These are phyloP conservation scores for Silene uniflora DNA, from an alignment of 148 eudicot species.

Conservation along the genomic window DNA sequence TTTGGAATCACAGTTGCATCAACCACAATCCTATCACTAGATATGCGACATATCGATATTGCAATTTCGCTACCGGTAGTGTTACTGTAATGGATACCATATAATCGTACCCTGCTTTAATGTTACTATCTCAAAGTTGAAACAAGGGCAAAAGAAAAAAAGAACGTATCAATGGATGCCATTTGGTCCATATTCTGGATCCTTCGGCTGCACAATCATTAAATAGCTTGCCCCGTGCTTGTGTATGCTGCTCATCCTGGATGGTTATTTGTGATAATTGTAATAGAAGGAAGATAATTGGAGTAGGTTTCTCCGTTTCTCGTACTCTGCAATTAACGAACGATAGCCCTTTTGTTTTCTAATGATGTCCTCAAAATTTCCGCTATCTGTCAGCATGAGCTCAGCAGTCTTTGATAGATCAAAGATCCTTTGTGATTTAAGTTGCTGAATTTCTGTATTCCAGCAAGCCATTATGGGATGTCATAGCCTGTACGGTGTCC, in stretches of 20 bases:
- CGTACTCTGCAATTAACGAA: not conserved
- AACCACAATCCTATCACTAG: not conserved
- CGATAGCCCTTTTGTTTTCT: slow-evolving; percentile 5
- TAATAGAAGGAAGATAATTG: not conserved
- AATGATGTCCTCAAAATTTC: not conserved
- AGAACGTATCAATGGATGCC: not conserved
- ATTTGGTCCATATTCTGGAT: slow-evolving; percentile 1
- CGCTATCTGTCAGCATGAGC: slow-evolving; percentile 12
- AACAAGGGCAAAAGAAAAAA: not conserved
- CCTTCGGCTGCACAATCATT: slow-evolving; percentile 2
- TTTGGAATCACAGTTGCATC: not conserved
- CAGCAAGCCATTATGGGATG: slow-evolving; percentile 99
- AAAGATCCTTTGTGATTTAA: slow-evolving; percentile 16
- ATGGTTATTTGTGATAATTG: not conserved
- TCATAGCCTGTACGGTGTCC: slow-evolving; percentile 64
- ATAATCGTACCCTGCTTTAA: not conserved
- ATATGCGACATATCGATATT: not conserved
- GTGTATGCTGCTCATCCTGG: not conserved
- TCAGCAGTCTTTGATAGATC: slow-evolving; percentile 16
- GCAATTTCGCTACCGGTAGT: not conserved
- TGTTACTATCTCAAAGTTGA: not conserved
- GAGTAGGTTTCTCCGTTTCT: not conserved
- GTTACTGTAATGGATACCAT: not conserved
- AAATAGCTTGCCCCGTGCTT: not conserved
- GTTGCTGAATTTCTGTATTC: slow-evolving; percentile 31